A percentile compares a stretch with the other conserved stretches of the same genome.
These are phyloP conservation scores for Puccinia polysora DNA, from an alignment of 1,284 basidiomycete species.

Conservation along the genomic window DNA sequence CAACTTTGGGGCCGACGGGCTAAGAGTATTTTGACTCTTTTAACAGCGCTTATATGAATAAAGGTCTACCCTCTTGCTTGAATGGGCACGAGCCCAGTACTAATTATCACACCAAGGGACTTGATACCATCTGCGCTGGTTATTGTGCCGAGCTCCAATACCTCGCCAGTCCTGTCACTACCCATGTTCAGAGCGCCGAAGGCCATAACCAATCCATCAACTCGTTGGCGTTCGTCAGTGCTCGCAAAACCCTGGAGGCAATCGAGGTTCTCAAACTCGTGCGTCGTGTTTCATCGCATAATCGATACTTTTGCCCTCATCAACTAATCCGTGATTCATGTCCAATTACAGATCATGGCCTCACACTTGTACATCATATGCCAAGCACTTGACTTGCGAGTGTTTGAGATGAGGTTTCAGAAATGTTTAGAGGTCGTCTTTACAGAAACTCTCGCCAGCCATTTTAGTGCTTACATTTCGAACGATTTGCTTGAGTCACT, in stretches of 20 bases:
- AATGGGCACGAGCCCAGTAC: conserved; percentile 64
- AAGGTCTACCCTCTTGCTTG: conserved; percentile 71
- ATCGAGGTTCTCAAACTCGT: conserved; percentile 68
- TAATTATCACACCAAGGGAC: conserved; percentile 61
- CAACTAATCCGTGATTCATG: neutral
- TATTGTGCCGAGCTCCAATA: conserved; percentile 75
- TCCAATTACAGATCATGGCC: conserved; percentile 27
- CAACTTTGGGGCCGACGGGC: too few relatives aligned
- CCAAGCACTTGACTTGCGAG: conserved; percentile 38
- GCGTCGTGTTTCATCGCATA: neutral
- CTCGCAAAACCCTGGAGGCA: conserved; percentile 68
- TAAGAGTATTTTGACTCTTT: neutral
- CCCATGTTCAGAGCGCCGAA: conserved; percentile 57
- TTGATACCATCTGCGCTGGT: conserved; percentile 75
- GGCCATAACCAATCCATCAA: conserved; percentile 76
- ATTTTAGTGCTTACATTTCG: neutral
- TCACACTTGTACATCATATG: conserved; percentile 37
- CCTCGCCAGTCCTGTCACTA: conserved; percentile 77
- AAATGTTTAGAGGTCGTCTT: neutral
- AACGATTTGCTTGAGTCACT: neutral
- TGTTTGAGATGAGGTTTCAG: conserved; percentile 12
- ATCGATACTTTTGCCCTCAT: neutral
- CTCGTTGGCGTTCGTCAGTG: conserved; percentile 72
- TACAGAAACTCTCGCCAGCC: neutral
- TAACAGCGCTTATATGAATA: conserved; percentile 65